These are phyloP conservation scores for Sporothrix protearum DNA, from an alignment of 2,329 filamentous ascomycete species.

Conservation along the genomic window DNA sequence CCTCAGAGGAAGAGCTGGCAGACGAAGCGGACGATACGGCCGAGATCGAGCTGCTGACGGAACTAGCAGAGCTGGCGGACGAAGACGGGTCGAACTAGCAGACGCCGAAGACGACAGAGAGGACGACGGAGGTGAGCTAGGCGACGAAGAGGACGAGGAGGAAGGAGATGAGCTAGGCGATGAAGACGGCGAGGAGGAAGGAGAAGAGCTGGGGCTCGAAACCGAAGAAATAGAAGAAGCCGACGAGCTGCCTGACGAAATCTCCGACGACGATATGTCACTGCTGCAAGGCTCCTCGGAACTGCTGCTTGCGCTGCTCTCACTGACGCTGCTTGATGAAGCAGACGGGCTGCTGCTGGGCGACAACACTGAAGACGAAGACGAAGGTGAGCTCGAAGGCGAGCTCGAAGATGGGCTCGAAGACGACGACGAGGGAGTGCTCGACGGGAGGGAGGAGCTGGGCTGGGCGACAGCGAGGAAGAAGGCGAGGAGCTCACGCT, in stretches of 20 bases:
- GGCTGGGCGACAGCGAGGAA: background rate
- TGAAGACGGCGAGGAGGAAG: background rate
- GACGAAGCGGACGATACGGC: background rate
- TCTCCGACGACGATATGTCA: background rate
- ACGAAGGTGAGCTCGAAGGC: background rate
- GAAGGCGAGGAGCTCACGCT: background rate
- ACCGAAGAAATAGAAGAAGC: background rate
- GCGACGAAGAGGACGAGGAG: background rate
- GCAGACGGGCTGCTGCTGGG: background rate
- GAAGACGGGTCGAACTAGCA: background rate
- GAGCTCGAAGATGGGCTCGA: background rate
- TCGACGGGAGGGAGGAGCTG: slow-evolving; percentile 1
- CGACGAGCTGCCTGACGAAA: background rate
- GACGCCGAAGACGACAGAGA: background rate
- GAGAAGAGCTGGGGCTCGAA: background rate
- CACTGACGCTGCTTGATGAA: background rate
- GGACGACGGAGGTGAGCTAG: background rate
- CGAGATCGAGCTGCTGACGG: background rate
- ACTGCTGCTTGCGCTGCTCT: background rate
- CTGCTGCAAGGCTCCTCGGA: background rate
- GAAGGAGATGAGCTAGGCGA: background rate
- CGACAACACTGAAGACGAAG: background rate
- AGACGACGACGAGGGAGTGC: background rate
- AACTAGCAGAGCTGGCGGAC: background rate
- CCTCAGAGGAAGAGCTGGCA: background rate